Percentiles rank a stretch among this genome's conserved stretches.
phyloP scores from a whole-genome alignment of 164 flowering plant species.

The Piper betle region DNA sequence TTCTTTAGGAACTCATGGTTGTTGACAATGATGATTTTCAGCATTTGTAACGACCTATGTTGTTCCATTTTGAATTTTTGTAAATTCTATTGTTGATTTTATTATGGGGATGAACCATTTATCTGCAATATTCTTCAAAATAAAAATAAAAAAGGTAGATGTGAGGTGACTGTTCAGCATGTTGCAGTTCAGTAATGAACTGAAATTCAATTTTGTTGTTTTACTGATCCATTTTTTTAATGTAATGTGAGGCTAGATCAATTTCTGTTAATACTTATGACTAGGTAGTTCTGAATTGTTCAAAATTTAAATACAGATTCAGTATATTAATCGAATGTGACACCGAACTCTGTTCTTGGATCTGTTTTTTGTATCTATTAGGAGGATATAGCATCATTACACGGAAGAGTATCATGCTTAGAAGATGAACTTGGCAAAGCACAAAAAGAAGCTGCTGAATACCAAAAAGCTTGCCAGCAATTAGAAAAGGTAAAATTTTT shows the following conservation, averaged over 20 bases:
- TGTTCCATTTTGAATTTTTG: no score
- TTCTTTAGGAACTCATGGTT: no score
- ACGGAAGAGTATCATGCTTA: constrained; percentile 45
- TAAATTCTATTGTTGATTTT: no score
- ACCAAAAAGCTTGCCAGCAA: constrained; percentile 32
- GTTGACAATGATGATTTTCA: no score
- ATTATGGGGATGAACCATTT: no score
- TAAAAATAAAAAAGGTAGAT: no score
- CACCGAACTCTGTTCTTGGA: background rate
- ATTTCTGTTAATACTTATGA: background rate
- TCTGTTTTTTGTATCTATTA: constrained; percentile 8
- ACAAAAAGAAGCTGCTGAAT: constrained; percentile 52
- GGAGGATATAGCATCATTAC: constrained; percentile 57
- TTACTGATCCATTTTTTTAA: background rate
- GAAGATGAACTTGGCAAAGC: constrained; percentile 70
- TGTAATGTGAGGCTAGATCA: background rate
- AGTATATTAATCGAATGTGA: background rate
- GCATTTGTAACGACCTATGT: no score
- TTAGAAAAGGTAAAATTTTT: constrained; percentile 52
- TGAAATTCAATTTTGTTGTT: no score
- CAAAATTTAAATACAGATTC: background rate
- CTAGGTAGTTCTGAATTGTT: background rate
- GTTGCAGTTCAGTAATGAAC: no score
- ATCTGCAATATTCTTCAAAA: no score
- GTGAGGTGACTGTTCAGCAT: no score